Percentiles rank a stretch among this genome's conserved stretches.
Evolutionary conservation across 176 grass and related monocot species (phyloP).

Genomic region (Cenchrus americanus): DNA sequence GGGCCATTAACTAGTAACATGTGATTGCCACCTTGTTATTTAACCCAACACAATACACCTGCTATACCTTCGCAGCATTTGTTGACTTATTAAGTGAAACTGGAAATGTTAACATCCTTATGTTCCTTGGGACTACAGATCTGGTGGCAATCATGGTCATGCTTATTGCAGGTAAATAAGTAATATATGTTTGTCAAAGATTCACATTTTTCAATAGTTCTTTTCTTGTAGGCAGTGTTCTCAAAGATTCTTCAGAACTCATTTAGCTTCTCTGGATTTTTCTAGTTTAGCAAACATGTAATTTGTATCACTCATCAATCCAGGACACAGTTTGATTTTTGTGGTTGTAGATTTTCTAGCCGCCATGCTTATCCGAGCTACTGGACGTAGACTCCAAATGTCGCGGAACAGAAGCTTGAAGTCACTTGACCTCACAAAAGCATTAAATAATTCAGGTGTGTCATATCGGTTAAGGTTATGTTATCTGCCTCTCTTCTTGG

Average conservation of each 20-base stretch:
- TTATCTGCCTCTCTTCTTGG: background rate
- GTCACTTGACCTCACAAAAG: conserved; percentile 65
- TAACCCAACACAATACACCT: background rate
- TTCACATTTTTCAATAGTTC: background rate
- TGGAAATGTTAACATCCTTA: conserved; percentile 29
- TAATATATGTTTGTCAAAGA: conserved; percentile 9
- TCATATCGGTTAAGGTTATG: background rate
- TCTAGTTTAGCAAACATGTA: background rate
- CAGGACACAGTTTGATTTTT: conserved; percentile 92
- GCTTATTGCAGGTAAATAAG: conserved; percentile 80
- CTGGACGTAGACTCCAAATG: conserved; percentile 67
- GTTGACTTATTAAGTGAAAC: background rate
- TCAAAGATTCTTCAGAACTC: too few species aligned
- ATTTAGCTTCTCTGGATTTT: background rate
- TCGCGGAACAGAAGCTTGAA: conserved; percentile 60
- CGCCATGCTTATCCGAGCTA: conserved; percentile 84
- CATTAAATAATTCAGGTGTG: conserved; percentile 64
- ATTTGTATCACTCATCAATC: conserved; percentile 54
- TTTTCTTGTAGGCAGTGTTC: background rate
- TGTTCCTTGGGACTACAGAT: conserved; percentile 56
- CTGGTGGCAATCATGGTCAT: conserved; percentile 53
- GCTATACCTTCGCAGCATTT: background rate
- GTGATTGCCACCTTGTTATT: conserved; percentile 37
- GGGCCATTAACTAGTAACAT: conserved; percentile 75
- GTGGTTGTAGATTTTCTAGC: conserved; percentile 94